A percentile compares a stretch with the other conserved stretches of the same genome.
phyloP scores from a whole-genome alignment of 2,329 filamentous ascomycete species.

The Pseudocercospora fijiensis region DNA sequence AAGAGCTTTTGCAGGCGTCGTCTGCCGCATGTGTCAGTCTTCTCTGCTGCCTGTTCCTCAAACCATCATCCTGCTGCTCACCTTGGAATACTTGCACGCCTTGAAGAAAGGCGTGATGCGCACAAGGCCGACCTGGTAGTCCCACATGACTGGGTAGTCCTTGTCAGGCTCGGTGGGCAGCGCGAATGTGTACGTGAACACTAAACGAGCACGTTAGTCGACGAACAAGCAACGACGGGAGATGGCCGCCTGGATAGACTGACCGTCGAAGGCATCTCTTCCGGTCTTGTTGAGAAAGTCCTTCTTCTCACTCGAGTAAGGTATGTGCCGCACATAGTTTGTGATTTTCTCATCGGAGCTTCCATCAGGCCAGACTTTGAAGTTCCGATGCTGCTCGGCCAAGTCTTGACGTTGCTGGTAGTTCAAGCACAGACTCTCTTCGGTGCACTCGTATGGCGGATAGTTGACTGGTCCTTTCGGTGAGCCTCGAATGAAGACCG shows the following conservation, averaged over 20 bases:
- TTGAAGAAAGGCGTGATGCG: slow-evolving; percentile 96
- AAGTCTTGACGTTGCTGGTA: slow-evolving; percentile 46
- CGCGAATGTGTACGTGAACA: slow-evolving; percentile 81
- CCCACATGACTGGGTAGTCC: slow-evolving; percentile 75
- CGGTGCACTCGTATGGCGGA: slow-evolving; percentile 64
- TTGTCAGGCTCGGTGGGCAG: slow-evolving; percentile 62
- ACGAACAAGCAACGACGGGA: not conserved
- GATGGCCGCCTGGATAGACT: slow-evolving; percentile 26
- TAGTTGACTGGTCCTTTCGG: slow-evolving; percentile 70
- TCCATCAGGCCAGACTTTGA: slow-evolving; percentile 66
- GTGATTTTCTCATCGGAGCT: slow-evolving; percentile 45
- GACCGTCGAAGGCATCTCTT: slow-evolving; percentile 84
- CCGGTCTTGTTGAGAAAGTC: slow-evolving; percentile 83
- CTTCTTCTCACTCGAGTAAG: slow-evolving; percentile 94
- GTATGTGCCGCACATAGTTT: slow-evolving; percentile 66
- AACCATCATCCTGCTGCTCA: slow-evolving; percentile 46
- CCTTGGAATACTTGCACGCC: slow-evolving; percentile 83
- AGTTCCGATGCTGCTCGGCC: slow-evolving; percentile 59
- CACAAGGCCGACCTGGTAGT: slow-evolving; percentile 91
- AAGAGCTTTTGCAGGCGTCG: slow-evolving; percentile 77
- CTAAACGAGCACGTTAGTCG: slow-evolving; percentile 45
- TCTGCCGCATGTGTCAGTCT: slow-evolving; percentile 56
- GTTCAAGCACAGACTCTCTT: slow-evolving; percentile 42
- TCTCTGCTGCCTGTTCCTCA: slow-evolving; percentile 9
- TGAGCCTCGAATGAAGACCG: slow-evolving; percentile 61